Conservation (phyloP, 768 basidiomycete species). For the Agrocybe chaxingu region DNA sequence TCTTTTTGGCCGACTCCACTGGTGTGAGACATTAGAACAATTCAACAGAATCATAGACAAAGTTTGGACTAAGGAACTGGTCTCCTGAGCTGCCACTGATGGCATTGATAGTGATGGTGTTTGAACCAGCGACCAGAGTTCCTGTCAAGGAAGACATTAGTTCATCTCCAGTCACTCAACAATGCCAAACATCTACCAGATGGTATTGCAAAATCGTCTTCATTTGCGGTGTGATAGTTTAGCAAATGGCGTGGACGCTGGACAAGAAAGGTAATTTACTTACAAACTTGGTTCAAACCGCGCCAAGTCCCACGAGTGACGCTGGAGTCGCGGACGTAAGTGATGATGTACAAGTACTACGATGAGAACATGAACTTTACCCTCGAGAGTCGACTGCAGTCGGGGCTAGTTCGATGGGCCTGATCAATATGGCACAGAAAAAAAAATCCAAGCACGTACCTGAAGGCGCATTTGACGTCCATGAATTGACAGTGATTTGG, state of each 20-base stretch:
- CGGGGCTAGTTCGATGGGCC: slow-evolving; percentile 25
- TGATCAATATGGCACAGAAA: neutral
- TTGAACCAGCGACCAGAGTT: slow-evolving; percentile 35
- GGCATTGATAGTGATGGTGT: slow-evolving; percentile 40
- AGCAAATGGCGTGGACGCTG: neutral
- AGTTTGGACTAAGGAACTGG: slow-evolving; percentile 42
- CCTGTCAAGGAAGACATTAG: slow-evolving; percentile 12
- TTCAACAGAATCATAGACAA: slow-evolving; percentile 41
- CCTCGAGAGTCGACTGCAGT: slow-evolving; percentile 40
- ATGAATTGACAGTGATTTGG: slow-evolving; percentile 40
- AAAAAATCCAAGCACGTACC: slow-evolving; percentile 17
- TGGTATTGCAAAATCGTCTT: slow-evolving; percentile 41
- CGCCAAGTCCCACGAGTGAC: slow-evolving; percentile 53
- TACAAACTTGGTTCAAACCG: slow-evolving; percentile 42
- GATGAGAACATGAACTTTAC: slow-evolving; percentile 16
- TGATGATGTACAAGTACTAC: neutral
- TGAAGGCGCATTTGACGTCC: slow-evolving; percentile 37
- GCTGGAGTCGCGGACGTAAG: slow-evolving; percentile 14
- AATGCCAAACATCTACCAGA: slow-evolving; percentile 23
- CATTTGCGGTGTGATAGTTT: neutral
- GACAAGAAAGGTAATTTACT: slow-evolving; percentile 10
- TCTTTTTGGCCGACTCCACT: neutral
- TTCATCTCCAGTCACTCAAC: neutral
- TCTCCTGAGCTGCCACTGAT: slow-evolving; percentile 44
- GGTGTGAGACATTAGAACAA: slow-evolving; percentile 23